Conservation (phyloP, 495 filamentous ascomycete species). For the Parathielavia hyrcaniae region DNA sequence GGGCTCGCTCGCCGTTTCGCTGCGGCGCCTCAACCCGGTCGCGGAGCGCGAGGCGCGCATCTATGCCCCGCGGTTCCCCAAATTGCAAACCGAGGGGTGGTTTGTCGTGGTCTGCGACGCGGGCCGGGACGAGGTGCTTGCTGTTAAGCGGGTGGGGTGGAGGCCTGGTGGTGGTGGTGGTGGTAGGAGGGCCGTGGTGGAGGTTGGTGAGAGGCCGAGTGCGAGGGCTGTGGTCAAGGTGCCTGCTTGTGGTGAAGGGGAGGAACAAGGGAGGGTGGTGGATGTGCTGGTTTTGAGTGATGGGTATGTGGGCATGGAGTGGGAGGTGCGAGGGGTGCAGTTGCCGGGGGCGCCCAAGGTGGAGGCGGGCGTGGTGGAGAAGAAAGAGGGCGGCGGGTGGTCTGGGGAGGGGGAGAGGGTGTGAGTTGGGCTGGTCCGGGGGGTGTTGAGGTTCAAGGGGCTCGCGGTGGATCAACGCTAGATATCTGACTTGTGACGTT, state of each 20-base stretch:
- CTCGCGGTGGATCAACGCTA: no score
- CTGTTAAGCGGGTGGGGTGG: slow-evolving; percentile 81
- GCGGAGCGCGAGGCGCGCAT: slow-evolving; percentile 59
- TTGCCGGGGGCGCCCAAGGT: slow-evolving; percentile 22
- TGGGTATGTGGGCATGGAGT: slow-evolving; percentile 77
- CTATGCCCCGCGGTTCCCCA: slow-evolving; percentile 84
- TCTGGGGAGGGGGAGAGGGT: slow-evolving; percentile 1
- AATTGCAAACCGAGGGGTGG: slow-evolving; percentile 91
- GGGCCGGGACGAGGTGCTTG: slow-evolving; percentile 66
- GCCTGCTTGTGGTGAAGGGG: slow-evolving; percentile 37
- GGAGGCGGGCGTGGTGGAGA: slow-evolving; percentile 15
- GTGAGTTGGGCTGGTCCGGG: not conserved
- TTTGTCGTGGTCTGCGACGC: slow-evolving; percentile 71
- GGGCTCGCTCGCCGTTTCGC: slow-evolving; percentile 52
- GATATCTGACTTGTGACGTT: no score
- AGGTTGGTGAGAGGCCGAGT: slow-evolving; percentile 34
- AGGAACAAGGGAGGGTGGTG: slow-evolving; percentile 43
- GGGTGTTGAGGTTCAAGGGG: no score
- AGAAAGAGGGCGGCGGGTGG: slow-evolving; percentile 17
- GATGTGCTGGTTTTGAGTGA: slow-evolving; percentile 76
- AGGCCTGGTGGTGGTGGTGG: slow-evolving; percentile 23
- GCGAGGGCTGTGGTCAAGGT: slow-evolving; percentile 58
- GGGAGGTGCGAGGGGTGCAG: slow-evolving; percentile 35
- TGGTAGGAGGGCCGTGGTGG: slow-evolving; percentile 17
- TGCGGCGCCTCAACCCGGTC: slow-evolving; percentile 62